Percentiles rank a stretch among this genome's conserved stretches.
These are phyloP conservation scores for Epichloe gansuensis DNA, from an alignment of 2,329 filamentous ascomycete species.

Conservation along the genomic window DNA sequence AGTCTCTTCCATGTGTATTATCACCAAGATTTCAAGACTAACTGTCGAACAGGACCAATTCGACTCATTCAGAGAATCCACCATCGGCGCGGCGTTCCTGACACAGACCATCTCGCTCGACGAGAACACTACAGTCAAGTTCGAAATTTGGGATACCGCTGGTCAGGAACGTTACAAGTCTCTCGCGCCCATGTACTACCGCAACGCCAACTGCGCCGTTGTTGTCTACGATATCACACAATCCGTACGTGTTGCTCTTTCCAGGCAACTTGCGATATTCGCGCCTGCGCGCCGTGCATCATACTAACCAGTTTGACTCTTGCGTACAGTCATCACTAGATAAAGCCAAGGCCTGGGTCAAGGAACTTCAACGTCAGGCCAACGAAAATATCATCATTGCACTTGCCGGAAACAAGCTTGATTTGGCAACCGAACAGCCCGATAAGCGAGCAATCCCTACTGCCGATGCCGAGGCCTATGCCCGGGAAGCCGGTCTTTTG, in stretches of 20 bases:
- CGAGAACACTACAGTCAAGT: slow-evolving; percentile 97
- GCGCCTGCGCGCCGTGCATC: background rate
- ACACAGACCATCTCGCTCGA: slow-evolving; percentile 98
- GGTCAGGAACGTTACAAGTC: slow-evolving; percentile 99
- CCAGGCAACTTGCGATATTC: background rate
- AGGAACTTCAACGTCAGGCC: slow-evolving; percentile 94
- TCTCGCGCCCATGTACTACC: slow-evolving; percentile 97
- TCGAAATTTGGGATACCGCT: slow-evolving; percentile 98
- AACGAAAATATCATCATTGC: slow-evolving; percentile 99
- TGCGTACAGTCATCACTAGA: slow-evolving; percentile 71
- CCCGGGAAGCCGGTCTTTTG: slow-evolving; percentile 79
- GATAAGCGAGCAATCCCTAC: slow-evolving; percentile 89
- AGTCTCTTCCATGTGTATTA: background rate
- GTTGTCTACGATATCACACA: slow-evolving; percentile 99
- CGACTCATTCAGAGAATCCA: slow-evolving; percentile 92
- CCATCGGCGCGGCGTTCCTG: slow-evolving; percentile 95
- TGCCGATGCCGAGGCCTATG: slow-evolving; percentile 89
- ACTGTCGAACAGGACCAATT: slow-evolving; percentile 71
- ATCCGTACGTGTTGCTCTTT: slow-evolving; percentile 51
- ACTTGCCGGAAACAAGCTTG: slow-evolving; percentile 93
- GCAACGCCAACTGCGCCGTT: slow-evolving; percentile 97
- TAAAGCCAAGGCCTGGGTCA: slow-evolving; percentile 99
- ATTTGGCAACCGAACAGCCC: slow-evolving; percentile 85
- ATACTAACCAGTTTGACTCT: background rate
- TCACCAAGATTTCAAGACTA: background rate